Base-by-base conservation (phyloP, 345 rosid genomes). In the Arabis hirsuta region DNA sequence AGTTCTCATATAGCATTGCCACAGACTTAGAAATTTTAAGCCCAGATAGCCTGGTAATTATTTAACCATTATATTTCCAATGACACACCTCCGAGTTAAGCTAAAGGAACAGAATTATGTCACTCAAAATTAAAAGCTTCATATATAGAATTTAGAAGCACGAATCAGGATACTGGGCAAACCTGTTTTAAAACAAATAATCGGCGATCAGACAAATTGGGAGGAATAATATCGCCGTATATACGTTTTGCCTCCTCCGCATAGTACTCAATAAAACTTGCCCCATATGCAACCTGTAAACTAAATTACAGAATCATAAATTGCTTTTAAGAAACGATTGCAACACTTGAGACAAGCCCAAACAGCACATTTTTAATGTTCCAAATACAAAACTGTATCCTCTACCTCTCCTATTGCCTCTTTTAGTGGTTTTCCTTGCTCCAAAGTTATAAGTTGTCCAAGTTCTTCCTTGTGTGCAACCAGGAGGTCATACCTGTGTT, bases 201-300 rank as follows among this genome's bases (percentile, higher is more conserved):
- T 36, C 96, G 89, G 58, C 96, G 98, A 78, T 91, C 98, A 56
- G 85, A 65, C 72, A 88, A 59, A 64, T 85, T 83, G 13, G 98
- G 82, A 26, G 97, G 98, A 79, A 95, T 87, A 62, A 95, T 85
- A 77, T 95, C 99, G 62, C 99, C 98, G 42, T 95, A 95, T 11
- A 87, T 73, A 77, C 99, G 96, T 78, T 90, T 95, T 24, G 88
- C 97, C 82, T 95, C 99, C 85, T 95, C 97, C 0, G 96, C 86
- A 45, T 79, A 90, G 82, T 87, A 95, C 82, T 95, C 99, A 56
- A 95, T 83, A 69, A 90, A 95, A 78, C 87, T 87, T 62, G 97
- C 92, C 78, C 96, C 99, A 82, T 91, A 91, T 70, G 31, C 79
- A 46, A 91, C 97, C 99, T 95, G 86, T 65, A 74, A 55, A 50